These are phyloP conservation scores for Canna indica DNA, from an alignment of 176 grass and related monocot genomes.

Conservation along the genomic window DNA sequence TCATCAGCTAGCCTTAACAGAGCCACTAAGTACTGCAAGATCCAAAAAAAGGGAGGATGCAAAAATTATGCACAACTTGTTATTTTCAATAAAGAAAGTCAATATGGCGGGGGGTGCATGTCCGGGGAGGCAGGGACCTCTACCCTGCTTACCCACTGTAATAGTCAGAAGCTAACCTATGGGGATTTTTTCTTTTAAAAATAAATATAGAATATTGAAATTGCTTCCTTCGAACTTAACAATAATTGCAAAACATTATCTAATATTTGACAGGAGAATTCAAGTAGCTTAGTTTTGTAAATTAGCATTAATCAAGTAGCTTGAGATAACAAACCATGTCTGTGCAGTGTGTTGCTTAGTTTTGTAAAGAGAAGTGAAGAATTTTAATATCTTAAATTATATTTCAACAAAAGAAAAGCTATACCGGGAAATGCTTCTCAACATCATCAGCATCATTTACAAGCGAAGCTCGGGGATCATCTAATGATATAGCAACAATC, in stretches of 20 bases:
- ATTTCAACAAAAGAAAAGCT: constrained; percentile 11
- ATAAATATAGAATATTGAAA: no score
- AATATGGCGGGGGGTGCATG: no score
- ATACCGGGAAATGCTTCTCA: constrained; percentile 93
- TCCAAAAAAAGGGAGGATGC: background rate
- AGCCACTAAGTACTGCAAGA: background rate
- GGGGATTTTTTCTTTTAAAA: no score
- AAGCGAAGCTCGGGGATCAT: constrained; percentile 93
- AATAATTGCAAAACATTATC: background rate
- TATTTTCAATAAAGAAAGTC: background rate
- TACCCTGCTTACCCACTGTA: no score
- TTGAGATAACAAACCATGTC: background rate
- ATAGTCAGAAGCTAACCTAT: no score
- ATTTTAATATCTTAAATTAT: background rate
- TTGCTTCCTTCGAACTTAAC: background rate
- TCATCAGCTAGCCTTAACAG: background rate
- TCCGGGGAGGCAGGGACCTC: no score
- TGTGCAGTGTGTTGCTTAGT: background rate
- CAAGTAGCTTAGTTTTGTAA: no score
- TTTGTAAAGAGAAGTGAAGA: background rate
- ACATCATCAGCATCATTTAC: constrained; percentile 92
- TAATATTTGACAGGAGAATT: background rate
- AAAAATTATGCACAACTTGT: background rate
- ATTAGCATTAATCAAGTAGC: background rate
- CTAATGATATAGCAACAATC: constrained; percentile 89